Base-by-base conservation (phyloP, 345 rosid species). In the Eucalyptus polybractea region DNA sequence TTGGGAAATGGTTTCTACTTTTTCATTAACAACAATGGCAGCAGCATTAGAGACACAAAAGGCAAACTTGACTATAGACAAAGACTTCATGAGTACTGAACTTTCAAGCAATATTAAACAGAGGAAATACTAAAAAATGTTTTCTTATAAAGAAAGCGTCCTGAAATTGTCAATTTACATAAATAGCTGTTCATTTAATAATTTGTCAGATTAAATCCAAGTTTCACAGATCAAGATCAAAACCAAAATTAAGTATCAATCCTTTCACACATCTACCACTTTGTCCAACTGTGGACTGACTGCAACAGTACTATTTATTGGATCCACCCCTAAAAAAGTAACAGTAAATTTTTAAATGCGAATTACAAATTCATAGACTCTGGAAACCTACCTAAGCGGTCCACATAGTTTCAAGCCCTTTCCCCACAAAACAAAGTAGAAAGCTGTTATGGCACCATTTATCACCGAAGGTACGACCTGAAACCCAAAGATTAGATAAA, bases 401-500 rank as follows among this genome's bases (percentile, higher is more conserved):
- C 99, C 99, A 92, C 99, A 98, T 51, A 95, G 94, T 93, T 94
- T 95, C 87, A 98, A 93, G 51, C 99, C 99, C 92, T 94, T 98
- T 92, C 96, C 98, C 99, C 99, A 98, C 93, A 98, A 92, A 92
- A 96, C 91, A 93, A 97, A 98, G 95, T 96, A 98, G 33, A 97
- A 89, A 92, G 99, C 98, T 80, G 99, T 97, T 93, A 98, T 95
- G 86, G 92, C 95, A 87, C 99, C 99, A 87, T 97, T 98, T 87
- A 98, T 96, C 89, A 97, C 93, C 58, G 99, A 98, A 80, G 99
- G 99, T 87, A 96, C 96, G 51, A 96, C 95, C 99, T 98, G 96
- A 90, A 91, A 88, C 91, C 90, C 47, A 92, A 89, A 58, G 45
- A 50, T 53, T 37, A 88, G 87, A 91, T 7, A 90, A 85, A 62